Percentiles rank a stretch among this genome's conserved stretches.
Evolutionary conservation across 805 yeast genomes (phyloP).

Genomic region (Priceomyces haplophilus): DNA sequence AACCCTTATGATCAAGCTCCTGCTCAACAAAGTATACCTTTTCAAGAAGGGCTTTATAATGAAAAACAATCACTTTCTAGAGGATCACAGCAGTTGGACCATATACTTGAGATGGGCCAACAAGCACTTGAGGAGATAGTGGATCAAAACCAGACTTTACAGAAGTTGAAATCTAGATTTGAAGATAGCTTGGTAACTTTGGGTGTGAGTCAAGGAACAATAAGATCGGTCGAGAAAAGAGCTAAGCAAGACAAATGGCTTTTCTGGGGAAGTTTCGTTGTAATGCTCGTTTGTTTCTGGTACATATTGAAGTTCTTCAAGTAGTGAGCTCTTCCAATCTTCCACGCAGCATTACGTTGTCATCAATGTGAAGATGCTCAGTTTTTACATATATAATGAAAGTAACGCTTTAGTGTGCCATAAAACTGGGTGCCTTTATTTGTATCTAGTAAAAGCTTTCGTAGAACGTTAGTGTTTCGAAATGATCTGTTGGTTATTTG

Average conservation of each 20-base stretch:
- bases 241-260: conserved; percentile 84
- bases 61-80: conserved; percentile 63
- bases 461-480: no score
- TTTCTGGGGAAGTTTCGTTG: conserved; percentile 69
- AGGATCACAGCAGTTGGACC: conserved; percentile 82
- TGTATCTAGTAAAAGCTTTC: no score
- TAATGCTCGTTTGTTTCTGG: conserved; percentile 66
- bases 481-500: no score
- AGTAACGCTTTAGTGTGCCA: no score
- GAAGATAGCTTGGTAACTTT: conserved; percentile 70
- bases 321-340: conserved; percentile 18
- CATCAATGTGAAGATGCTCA: no score
- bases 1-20: conserved; percentile 47
- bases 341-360: neutral
- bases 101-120: conserved; percentile 85
- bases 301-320: conserved; percentile 64
- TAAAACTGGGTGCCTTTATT: no score
- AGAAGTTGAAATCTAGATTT: conserved; percentile 59
- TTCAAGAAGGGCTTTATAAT: conserved; percentile 63
- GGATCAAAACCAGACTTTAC: conserved; percentile 74
- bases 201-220: conserved; percentile 85
- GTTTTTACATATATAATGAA: no score
- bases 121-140: conserved; percentile 80
- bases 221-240: conserved; percentile 71
- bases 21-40: conserved; percentile 27